Evolutionary conservation across 2,329 filamentous ascomycete genomes (phyloP).

Genomic region (Amphichorda felina): DNA sequence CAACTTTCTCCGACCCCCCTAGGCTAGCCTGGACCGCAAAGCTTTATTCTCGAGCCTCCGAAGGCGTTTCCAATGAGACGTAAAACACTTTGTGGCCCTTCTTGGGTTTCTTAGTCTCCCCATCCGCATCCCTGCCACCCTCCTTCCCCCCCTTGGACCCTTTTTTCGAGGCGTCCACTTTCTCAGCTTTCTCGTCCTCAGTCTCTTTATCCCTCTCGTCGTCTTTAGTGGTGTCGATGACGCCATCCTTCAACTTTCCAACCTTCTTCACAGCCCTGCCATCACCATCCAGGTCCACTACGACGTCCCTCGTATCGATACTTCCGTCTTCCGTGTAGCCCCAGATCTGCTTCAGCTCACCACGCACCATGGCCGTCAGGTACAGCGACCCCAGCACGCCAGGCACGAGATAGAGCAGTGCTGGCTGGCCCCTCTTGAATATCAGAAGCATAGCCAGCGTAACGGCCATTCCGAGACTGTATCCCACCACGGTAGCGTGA

Average conservation of each 20-base stretch:
- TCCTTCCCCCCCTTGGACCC: constrained; percentile 3
- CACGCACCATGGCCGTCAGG: constrained; percentile 57
- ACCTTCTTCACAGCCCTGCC: constrained; percentile 31
- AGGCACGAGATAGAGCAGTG: constrained; percentile 84
- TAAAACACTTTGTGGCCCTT: constrained; percentile 18
- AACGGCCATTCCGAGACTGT: constrained; percentile 62
- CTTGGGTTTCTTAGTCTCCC: constrained; percentile 4
- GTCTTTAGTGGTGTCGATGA: constrained; percentile 21
- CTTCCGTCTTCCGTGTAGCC: constrained; percentile 64
- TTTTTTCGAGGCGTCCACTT: constrained; percentile 2
- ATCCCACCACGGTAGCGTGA: constrained; percentile 62
- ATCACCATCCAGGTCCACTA: constrained; percentile 40
- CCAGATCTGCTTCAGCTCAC: constrained; percentile 70
- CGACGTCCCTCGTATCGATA: constrained; percentile 39
- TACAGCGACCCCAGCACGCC: constrained; percentile 67
- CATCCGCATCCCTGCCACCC: constrained; percentile 8
- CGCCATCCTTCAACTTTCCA: constrained; percentile 22
- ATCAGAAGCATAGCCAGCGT: constrained; percentile 69
- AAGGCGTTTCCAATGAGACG: constrained; percentile 18
- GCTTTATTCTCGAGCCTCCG: neutral
- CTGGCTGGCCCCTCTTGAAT: constrained; percentile 76
- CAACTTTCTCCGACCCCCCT: neutral
- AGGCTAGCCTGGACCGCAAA: neutral
- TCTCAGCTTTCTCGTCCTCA: constrained; percentile 5
- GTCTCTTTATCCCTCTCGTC: constrained; percentile 8